phyloP scores from a whole-genome alignment of 257 asterid genomes.

The Solanum sejunctum region DNA sequence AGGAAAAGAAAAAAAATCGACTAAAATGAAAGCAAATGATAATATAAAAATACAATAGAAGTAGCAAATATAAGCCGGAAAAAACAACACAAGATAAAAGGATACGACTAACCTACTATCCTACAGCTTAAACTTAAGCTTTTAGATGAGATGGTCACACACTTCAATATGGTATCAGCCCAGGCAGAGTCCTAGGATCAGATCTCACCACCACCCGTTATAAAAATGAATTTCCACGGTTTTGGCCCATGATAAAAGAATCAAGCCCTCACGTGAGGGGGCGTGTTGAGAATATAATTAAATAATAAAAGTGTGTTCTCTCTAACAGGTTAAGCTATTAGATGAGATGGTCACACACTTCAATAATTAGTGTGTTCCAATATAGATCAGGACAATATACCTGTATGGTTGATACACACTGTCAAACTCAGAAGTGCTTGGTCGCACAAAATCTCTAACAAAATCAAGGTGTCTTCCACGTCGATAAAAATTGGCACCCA shows the following conservation, averaged over 20 bases:
- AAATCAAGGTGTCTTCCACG: conserved; percentile 53
- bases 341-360: neutral
- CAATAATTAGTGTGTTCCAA: neutral
- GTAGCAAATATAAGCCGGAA: too few species aligned
- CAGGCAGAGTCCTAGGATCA: neutral
- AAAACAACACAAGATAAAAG: too few species aligned
- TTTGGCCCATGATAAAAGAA: neutral
- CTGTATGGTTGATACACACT: conserved; percentile 35
- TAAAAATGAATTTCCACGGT: neutral
- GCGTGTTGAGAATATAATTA: neutral
- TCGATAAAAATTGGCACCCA: conserved; percentile 53
- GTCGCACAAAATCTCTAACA: conserved; percentile 71
- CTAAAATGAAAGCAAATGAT: too few species aligned
- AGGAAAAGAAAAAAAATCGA: too few species aligned
- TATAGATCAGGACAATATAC: conserved; percentile 8
- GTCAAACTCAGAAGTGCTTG: conserved; percentile 48
- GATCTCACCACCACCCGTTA: neutral
- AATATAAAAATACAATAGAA: too few species aligned
- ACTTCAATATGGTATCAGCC: too few species aligned
- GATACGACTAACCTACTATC: too few species aligned
- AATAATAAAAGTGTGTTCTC: neutral
- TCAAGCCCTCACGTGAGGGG: neutral
- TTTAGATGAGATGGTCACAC: neutral
- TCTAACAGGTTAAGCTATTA: neutral
- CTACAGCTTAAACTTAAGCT: neutral